Conservation (phyloP, 108 stramenopile species). For the Nannochloropsis oceanica region DNA sequence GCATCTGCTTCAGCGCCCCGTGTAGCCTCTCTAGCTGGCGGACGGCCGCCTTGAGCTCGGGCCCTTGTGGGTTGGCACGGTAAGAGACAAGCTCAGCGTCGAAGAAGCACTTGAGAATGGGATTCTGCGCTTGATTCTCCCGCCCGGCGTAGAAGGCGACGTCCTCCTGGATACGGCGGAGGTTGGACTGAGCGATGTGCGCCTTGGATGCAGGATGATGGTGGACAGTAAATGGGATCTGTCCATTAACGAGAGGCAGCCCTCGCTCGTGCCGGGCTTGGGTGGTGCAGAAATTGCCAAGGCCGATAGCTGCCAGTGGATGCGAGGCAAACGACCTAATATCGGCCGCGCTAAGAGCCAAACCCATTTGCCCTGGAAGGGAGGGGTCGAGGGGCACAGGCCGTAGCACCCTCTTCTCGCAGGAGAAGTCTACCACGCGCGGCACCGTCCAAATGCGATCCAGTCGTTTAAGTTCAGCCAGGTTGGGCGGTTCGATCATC, state of each 20-base stretch:
- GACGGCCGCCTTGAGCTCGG: background rate
- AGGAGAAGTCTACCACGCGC: background rate
- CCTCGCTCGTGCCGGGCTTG: slow-evolving; percentile 6
- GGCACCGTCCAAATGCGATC: background rate
- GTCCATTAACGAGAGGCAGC: background rate
- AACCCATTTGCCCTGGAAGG: background rate
- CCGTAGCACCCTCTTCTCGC: background rate
- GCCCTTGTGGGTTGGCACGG: background rate
- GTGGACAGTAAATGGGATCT: slow-evolving; percentile 10
- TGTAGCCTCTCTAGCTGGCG: background rate
- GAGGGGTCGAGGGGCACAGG: background rate
- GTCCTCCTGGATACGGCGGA: slow-evolving; percentile 12
- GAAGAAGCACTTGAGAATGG: slow-evolving; percentile 12
- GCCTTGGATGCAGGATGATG: slow-evolving; percentile 8
- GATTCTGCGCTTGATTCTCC: background rate
- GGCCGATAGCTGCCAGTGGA: slow-evolving; percentile 12
- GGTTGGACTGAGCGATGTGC: slow-evolving; percentile 15
- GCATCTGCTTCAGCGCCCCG: background rate
- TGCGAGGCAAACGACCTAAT: slow-evolving; percentile 2
- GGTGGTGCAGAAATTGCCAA: background rate
- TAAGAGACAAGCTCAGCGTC: slow-evolving; percentile 10
- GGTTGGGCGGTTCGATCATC: background rate
- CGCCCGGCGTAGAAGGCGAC: slow-evolving; percentile 9
- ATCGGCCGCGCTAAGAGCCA: slow-evolving; percentile 4
- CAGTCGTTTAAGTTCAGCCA: background rate